Base-by-base conservation (phyloP, 129 eudicot species). In the Chrysanthemum lavandulifolium region DNA sequence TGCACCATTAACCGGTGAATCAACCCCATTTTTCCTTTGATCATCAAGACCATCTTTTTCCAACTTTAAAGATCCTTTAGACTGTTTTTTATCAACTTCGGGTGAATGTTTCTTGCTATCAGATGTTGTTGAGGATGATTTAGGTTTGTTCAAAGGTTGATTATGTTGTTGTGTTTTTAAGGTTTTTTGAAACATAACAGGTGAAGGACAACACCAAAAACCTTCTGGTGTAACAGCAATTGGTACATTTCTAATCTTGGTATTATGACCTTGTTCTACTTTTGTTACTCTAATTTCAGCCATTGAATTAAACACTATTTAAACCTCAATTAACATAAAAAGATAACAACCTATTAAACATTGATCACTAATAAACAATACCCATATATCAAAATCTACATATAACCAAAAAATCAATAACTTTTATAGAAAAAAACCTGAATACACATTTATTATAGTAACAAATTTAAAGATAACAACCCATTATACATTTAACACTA, bases 121-220 rank as follows among this genome's bases (percentile, higher is more conserved):
- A 27, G 57, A 19, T 58, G 25, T 25, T 29, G 67, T 25, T 10
- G 76, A 78, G 49, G 90, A 63, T 67, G 89, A 71, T 78, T 86
- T 87, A 36, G 89, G 88, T 73, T 83, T 93, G 83, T 80, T 88
- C 19, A 81, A 57, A 25, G 91, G 84, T 69, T 81, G 83, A 27
- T 78, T 72, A n/a, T 75, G 84, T 71, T 80, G 83, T 61, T 72
- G 78, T 27, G 78, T 0, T 76, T 90, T 94, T 14, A 83, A 73
- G 77, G 83, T 74, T 82, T 94, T 94, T 15, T 88, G 99, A 76
- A 94, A 94, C 82, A 83, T 89, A 77, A 81, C 92, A 36, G 99
- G 99, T 13, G 99, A 86, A 19, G 99, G 99, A 57, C 99, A 94
- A 69, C 99, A 94, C 99, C 99, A 94, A 66, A 94, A 94, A 16